Conservation (phyloP, 2,329 filamentous ascomycete species). For the Davidsoniella australis region DNA sequence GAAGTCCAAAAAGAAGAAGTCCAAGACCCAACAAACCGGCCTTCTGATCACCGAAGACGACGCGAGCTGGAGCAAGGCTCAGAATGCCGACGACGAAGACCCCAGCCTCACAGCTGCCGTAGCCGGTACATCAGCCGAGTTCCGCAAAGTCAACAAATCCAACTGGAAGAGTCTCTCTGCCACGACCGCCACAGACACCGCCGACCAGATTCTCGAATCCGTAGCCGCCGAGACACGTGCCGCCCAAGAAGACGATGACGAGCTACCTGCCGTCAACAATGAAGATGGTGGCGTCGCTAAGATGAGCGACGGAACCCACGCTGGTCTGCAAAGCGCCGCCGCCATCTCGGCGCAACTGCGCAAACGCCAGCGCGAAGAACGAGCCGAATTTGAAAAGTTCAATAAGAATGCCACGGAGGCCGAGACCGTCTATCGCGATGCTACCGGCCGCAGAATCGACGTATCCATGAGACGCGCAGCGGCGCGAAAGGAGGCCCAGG, state of each 20-base stretch:
- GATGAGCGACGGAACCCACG: conserved; percentile 79
- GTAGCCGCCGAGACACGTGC: conserved; percentile 51
- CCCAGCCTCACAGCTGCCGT: conserved; percentile 26
- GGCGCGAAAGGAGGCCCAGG: conserved; percentile 45
- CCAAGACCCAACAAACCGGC: conserved; percentile 25
- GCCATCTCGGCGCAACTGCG: conserved; percentile 55
- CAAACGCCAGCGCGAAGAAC: conserved; percentile 48
- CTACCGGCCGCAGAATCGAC: conserved; percentile 85
- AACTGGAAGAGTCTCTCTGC: conserved; percentile 58
- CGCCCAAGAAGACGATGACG: conserved; percentile 29
- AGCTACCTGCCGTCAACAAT: conserved; percentile 28
- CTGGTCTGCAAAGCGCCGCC: conserved; percentile 70
- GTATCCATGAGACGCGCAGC: conserved; percentile 81
- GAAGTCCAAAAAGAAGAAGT: conserved; percentile 46
- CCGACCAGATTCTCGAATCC: conserved; percentile 61
- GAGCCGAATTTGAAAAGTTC: conserved; percentile 28
- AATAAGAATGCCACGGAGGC: conserved; percentile 28
- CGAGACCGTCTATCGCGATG: conserved; percentile 83
- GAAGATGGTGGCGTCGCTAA: conserved; percentile 32
- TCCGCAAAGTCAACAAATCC: conserved; percentile 61
- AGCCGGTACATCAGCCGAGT: conserved; percentile 38
- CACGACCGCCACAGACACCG: conserved; percentile 36
- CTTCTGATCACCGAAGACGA: conserved; percentile 51
- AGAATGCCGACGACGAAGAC: conserved; percentile 34
- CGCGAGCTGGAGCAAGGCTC: conserved; percentile 28